These are phyloP conservation scores for Rhytidiadelphus loreus DNA, from an alignment of 225 moss, liverwort and hornwort species.

Conservation along the genomic window DNA sequence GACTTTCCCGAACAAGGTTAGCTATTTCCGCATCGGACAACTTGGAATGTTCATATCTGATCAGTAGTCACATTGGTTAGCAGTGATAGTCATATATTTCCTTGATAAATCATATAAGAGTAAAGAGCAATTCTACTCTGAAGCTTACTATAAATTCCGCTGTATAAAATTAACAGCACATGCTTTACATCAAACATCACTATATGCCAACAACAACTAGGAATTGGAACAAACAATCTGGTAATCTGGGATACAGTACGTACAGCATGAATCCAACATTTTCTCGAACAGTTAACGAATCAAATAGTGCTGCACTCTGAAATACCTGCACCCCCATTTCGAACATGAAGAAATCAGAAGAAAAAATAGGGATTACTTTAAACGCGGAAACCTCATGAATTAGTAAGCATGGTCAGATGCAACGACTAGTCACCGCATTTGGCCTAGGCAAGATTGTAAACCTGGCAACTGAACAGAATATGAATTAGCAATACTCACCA, in stretches of 20 bases:
- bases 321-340: conserved; percentile 55
- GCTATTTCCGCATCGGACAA: conserved; percentile 61
- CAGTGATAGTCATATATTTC: background rate
- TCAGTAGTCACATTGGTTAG: background rate
- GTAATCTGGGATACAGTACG: background rate
- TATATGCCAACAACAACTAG: background rate
- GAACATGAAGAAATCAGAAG: background rate
- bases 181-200: background rate
- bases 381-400: background rate
- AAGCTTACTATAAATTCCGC: background rate
- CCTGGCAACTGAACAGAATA: background rate
- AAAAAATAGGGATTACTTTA: background rate
- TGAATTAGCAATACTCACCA: conserved; percentile 39
- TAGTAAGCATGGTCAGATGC: background rate
- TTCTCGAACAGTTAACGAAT: conserved; percentile 82
- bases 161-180: background rate
- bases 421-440: background rate
- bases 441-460: background rate
- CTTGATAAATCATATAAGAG: background rate
- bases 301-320: conserved; percentile 92
- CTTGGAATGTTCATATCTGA: conserved; percentile 82
- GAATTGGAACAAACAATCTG: background rate
- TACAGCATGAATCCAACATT: conserved; percentile 99
- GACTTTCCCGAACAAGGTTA: conserved; percentile 77
- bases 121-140: background rate